Evolutionary conservation across 129 eudicot genomes (phyloP).

Genomic region (Centella asiatica): DNA sequence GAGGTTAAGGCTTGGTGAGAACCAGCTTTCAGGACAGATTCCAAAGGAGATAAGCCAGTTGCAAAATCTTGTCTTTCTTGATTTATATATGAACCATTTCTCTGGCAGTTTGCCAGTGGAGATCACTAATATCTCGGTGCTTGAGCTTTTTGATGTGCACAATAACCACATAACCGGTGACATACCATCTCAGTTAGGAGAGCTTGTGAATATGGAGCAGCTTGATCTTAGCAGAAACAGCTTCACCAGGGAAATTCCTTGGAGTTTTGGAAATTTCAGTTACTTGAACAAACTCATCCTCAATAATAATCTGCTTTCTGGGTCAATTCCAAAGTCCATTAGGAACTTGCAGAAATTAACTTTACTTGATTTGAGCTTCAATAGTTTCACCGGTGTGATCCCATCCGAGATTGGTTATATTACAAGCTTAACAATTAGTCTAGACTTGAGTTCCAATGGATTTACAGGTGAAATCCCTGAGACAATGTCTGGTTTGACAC

Average conservation of each 20-base stretch:
- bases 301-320: constrained; percentile 62
- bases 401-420: constrained; percentile 71
- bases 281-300: constrained; percentile 86
- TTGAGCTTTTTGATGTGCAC: constrained; percentile 88
- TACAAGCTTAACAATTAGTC: constrained; percentile 77
- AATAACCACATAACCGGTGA: constrained; percentile 71
- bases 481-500: constrained; percentile 61
- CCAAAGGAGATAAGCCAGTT: constrained; percentile 82
- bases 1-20: constrained; percentile 82
- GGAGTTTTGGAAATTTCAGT: constrained; percentile 78
- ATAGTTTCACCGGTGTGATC: constrained; percentile 63
- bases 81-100: constrained; percentile 74
- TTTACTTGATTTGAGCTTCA: constrained; percentile 84
- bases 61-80: constrained; percentile 95
- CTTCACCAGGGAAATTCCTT: constrained; percentile 68
- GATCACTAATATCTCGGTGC: constrained; percentile 61
- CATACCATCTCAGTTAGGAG: constrained; percentile 65
- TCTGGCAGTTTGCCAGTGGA: constrained; percentile 71
- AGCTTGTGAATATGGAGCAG: constrained; percentile 78
- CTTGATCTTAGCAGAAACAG: constrained; percentile 87
- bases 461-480: constrained; percentile 74
- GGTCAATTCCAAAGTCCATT: constrained; percentile 55
- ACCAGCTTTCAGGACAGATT: constrained; percentile 77
- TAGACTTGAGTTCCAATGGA: constrained; percentile 70
- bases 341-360: constrained; percentile 75